Evolutionary conservation across 306 rosid species (phyloP), one percentile per base, ranked within the genome.

Genomic region (Neltuma alba): DNA sequence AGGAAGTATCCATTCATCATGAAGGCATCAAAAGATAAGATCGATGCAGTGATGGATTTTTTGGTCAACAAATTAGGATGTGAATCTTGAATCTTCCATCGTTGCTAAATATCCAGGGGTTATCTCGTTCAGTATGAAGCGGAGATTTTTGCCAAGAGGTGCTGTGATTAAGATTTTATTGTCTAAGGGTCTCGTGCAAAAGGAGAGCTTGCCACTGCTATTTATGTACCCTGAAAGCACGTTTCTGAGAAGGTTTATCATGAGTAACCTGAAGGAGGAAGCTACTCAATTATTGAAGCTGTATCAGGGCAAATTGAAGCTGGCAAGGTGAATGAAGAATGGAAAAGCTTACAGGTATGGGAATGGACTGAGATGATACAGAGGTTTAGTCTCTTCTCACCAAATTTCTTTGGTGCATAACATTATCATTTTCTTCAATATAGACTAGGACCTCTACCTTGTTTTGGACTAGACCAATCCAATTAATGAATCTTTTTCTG

Each of bases 111-210:
- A 14, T 50, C 79, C 84, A 10, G 0, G 3, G 9, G 31, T 85
- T 31, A 1, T 82, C 36, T 0, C 12, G 6, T 54, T 71, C 52
- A 80, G 87, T 48, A 71, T 84, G 70, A 42, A 71, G 25, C 76
- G 66, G 27, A 54, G 84, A 33, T 41, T 30, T 72, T 76, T 80
- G 71, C 87, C 87, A 3, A 76, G 87, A 73, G 87, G 61, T 64
- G 80, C 79, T 27, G 82, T 84, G 64, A 11, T 84, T 41, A 76
- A 27, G 70, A 36, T 71, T 41, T 70, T 84, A 66, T 42, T 70
- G 21, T 52, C 64, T n/a, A 80, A 80, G 74, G 76, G 82, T 61
- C 68, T 76, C 41, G 34, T 40, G 15, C 70, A 37, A 9, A 7
- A 12, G 20, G 12, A 42, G 25, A 42, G 7, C 33, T 50, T 45